Evolutionary conservation across 352 stramenopile species (phyloP), one percentile per base, ranked within the genome.

Genomic region (Phytophthora palmivora): DNA sequence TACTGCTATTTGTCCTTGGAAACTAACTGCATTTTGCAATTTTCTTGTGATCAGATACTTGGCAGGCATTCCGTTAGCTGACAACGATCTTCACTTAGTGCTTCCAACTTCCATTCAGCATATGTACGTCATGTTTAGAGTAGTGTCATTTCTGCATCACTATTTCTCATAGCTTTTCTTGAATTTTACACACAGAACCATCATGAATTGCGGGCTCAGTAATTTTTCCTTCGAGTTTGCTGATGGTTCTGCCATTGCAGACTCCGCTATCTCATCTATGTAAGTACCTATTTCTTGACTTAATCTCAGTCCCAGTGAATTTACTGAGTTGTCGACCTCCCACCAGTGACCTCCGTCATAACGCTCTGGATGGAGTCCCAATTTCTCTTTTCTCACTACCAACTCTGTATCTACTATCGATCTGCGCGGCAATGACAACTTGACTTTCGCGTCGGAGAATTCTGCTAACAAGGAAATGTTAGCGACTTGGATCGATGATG

Each of bases 311-410:
- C 5, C 30, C 30, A 34, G 30, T 12, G 30, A 10, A 19, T 12
- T 34, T 37, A 33, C 22, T 37, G 3, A 42, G 34, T 18, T 16
- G 15, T 49, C 32, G 21, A 1, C 46, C 14, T 42, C 14, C 36
- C 46, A 32, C 36, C 21, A 89, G 79, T 28, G 75, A 87, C 47
- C 66, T 89, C 12, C 73, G 77, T 26, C 34, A 69, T 6, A 89
- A 89, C 42, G 37, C 52, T 16, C 37, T 89, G 5, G 33, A 39
- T 32, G 5, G 28, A 38, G 11, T 71, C 10, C 68, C 58, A 32
- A 24, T 11, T 34, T 53, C 34, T 2, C n/a, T 73, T 39, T 72
- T 38, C 19, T 47, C 55, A 0, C 4, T 64, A 15, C 38, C 60
- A 24, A 56, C 12, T 37, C 9, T 37, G 21, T 70, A 15, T 67